Conservation (phyloP, 2,329 filamentous ascomycete genomes). For the Zelopaecilomyces penicillatus region DNA sequence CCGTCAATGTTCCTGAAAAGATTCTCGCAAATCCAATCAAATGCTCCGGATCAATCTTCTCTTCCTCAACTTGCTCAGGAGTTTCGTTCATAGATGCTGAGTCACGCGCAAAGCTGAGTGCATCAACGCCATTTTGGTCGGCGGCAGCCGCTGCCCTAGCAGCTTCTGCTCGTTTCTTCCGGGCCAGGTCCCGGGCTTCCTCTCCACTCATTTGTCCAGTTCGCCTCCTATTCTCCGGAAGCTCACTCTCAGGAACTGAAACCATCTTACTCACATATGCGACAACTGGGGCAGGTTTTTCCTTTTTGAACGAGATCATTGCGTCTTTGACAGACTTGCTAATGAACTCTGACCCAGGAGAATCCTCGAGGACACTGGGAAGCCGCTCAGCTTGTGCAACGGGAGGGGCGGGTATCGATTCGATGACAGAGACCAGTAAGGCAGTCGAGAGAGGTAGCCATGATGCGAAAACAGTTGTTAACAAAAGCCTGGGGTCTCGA, state of each 20-base stretch:
- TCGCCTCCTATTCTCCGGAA: slow-evolving; percentile 75
- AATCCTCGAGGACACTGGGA: slow-evolving; percentile 68
- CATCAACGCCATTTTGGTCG: slow-evolving; percentile 41
- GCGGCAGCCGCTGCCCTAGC: slow-evolving; percentile 63
- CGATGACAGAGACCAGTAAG: slow-evolving; percentile 84
- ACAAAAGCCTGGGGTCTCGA: slow-evolving; percentile 70
- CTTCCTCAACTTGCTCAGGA: slow-evolving; percentile 39
- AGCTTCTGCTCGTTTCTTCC: slow-evolving; percentile 83
- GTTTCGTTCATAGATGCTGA: slow-evolving; percentile 50
- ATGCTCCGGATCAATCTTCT: slow-evolving; percentile 68
- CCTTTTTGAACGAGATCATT: slow-evolving; percentile 70
- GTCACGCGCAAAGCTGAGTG: slow-evolving; percentile 52
- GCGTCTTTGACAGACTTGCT: slow-evolving; percentile 64
- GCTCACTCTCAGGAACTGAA: slow-evolving; percentile 83
- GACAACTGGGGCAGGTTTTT: slow-evolving; percentile 67
- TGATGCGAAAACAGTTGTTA: slow-evolving; percentile 77
- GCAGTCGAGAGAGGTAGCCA: slow-evolving; percentile 94
- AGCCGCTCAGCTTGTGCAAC: slow-evolving; percentile 72
- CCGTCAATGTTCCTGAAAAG: slow-evolving; percentile 81
- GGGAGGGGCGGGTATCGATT: slow-evolving; percentile 79
- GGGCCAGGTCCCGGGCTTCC: slow-evolving; percentile 79
- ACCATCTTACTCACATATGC: slow-evolving; percentile 99
- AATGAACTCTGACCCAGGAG: slow-evolving; percentile 67
- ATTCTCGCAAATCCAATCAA: slow-evolving; percentile 91
- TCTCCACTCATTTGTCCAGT: slow-evolving; percentile 70